Percentiles rank a stretch among this genome's conserved stretches.
Conservation (phyloP, 1,139 yeast species). For the Ogataea hybrid region DNA sequence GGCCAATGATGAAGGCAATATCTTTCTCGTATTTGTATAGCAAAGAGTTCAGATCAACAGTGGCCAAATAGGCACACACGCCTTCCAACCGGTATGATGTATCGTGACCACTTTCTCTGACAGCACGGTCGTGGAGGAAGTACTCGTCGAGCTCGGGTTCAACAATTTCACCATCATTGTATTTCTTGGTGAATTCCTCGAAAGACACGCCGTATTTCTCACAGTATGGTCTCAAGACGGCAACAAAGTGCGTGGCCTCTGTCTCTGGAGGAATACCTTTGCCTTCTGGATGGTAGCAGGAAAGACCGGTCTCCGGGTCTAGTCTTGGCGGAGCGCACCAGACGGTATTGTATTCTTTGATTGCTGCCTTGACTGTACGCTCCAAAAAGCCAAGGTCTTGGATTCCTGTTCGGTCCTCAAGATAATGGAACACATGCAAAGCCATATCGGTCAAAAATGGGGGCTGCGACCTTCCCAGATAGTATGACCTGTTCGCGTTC, state of each 20-base stretch:
- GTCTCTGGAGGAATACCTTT: slow-evolving; percentile 95
- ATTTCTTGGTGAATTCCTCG: slow-evolving; percentile 67
- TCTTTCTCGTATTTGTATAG: slow-evolving; percentile 89
- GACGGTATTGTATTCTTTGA: slow-evolving; percentile 78
- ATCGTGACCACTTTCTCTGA: slow-evolving; percentile 96
- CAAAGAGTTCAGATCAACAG: slow-evolving; percentile 84
- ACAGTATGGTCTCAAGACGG: slow-evolving; percentile 68
- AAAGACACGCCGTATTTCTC: slow-evolving; percentile 59
- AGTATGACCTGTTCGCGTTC: slow-evolving; percentile 93
- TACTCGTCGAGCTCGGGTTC: slow-evolving; percentile 87
- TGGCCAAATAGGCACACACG: slow-evolving; percentile 83
- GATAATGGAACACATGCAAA: slow-evolving; percentile 61
- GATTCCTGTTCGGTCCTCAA: slow-evolving; percentile 31
- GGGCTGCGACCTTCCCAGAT: slow-evolving; percentile 91
- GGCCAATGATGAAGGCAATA: slow-evolving; percentile 64
- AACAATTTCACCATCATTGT: slow-evolving; percentile 60
- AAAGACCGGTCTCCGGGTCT: slow-evolving; percentile 75
- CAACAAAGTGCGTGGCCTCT: slow-evolving; percentile 83
- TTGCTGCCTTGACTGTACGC: slow-evolving; percentile 73
- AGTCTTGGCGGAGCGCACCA: slow-evolving; percentile 78
- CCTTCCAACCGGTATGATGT: slow-evolving; percentile 91
- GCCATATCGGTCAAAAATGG: slow-evolving; percentile 98
- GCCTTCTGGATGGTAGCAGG: slow-evolving; percentile 91
- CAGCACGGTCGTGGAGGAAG: slow-evolving; percentile 91
- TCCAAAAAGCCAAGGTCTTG: slow-evolving; percentile 49